A percentile compares a stretch with the other conserved stretches of the same genome.
phyloP scores from a whole-genome alignment of 2,329 filamentous ascomycete genomes.

The Paraphoma chrysanthemicola region DNA sequence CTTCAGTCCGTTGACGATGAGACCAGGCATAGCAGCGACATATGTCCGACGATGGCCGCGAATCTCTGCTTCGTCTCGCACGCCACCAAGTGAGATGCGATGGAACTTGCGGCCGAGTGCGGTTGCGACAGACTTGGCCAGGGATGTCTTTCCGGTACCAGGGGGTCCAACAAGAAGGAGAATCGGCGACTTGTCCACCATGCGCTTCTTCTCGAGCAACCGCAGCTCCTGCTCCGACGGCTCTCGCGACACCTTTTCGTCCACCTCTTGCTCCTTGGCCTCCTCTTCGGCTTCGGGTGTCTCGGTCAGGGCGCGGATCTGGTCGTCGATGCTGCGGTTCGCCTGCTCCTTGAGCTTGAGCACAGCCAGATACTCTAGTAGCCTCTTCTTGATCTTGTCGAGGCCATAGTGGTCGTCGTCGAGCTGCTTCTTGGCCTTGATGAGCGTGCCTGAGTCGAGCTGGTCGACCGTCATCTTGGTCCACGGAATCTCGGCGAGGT shows the following conservation, averaged over 20 bases:
- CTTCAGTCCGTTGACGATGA: slow-evolving; percentile 91
- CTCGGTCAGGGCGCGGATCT: slow-evolving; percentile 68
- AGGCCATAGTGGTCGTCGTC: slow-evolving; percentile 96
- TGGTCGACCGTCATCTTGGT: slow-evolving; percentile 82
- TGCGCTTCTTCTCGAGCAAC: slow-evolving; percentile 78
- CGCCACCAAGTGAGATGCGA: slow-evolving; percentile 92
- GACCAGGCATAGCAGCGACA: slow-evolving; percentile 97
- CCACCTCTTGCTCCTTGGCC: slow-evolving; percentile 46
- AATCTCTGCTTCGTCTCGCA: slow-evolving; percentile 96
- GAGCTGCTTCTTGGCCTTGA: slow-evolving; percentile 83
- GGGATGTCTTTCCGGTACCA: slow-evolving; percentile 93
- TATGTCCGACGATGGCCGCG: slow-evolving; percentile 94
- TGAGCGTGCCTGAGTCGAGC: slow-evolving; percentile 79
- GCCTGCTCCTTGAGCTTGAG: slow-evolving; percentile 91
- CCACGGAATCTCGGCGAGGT: slow-evolving; percentile 93
- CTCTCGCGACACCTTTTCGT: slow-evolving; percentile 49
- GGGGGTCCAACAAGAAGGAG: slow-evolving; percentile 91
- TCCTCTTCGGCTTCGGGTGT: slow-evolving; percentile 46
- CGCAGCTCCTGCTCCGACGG: slow-evolving; percentile 67
- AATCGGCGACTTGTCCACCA: slow-evolving; percentile 95
- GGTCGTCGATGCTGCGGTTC: slow-evolving; percentile 80
- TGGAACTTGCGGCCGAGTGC: slow-evolving; percentile 96
- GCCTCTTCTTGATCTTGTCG: slow-evolving; percentile 94
- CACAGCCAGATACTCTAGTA: slow-evolving; percentile 96
- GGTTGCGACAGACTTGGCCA: slow-evolving; percentile 90